Evolutionary conservation across 169 alveolate species (phyloP), one percentile per base, ranked within the genome.

Genomic region (Cryptosporidium tyzzeri): DNA sequence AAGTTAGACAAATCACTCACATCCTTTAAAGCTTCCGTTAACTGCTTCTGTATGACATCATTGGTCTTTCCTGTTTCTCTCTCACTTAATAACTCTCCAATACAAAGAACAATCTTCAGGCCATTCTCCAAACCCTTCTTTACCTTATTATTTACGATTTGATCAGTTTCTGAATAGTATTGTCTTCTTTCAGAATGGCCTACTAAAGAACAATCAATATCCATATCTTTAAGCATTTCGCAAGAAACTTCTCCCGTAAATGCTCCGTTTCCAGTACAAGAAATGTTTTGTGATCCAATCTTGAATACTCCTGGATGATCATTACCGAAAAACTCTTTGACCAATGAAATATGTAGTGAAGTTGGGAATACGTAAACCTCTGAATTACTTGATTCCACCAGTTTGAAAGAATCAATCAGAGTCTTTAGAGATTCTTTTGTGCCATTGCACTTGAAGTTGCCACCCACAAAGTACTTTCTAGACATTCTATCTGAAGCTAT

Each of bases 141-240:
- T 23, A 97, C 96, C 93, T 98, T 98, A 87, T 93, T 96, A n/a
- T 98, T 98, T 6, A 97, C 98, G 70, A 95, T 95, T 74, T 93
- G 97, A 91, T 97, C 98, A 23, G 98, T 93, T 94, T 98, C 99
- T 51, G 95, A 94, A 91, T 96, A 98, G 84, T 92, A 93, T 84
- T 95, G 93, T 85, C 99, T 95, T 70, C 99, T 97, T 92, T 98
- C 99, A 26, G 99, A 97, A 94, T 98, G 99, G 18, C 99, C 99
- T 50, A 98, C 91, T 69, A 98, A 93, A 33, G 97, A 95, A 99
- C 99, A 98, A 51, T 95, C 92, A 39, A 98, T 85, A 16, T 97
- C 98, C 62, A 96, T 80, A 87, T 97, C 99, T 68, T 92, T 92
- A 18, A 98, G 93, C 94, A 97, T 97, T 51, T 96, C 97, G 21